A percentile compares a stretch with the other conserved stretches of the same genome.
Evolutionary conservation across 805 yeast genomes (phyloP).

Genomic region (Nakazawaea holstii): DNA sequence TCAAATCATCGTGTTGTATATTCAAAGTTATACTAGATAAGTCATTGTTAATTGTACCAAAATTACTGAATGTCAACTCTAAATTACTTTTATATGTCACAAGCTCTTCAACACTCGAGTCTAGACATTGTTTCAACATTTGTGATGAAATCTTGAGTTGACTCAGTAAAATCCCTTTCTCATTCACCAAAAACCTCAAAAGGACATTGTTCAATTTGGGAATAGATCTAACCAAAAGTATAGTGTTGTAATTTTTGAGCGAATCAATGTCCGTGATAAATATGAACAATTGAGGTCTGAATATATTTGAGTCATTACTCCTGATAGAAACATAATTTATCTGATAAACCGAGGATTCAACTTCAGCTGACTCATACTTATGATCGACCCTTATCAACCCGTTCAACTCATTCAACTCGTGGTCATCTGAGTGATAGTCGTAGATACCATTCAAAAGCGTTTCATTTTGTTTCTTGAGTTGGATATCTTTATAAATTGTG

Average conservation of each 20-base stretch:
- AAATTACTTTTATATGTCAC: conserved; percentile 14
- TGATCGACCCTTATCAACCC: neutral
- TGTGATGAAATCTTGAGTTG: conserved; percentile 1
- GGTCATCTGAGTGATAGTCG: neutral
- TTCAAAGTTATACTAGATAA: conserved; percentile 21
- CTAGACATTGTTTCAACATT: neutral
- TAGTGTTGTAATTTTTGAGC: neutral
- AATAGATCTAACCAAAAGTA: conserved; percentile 4
- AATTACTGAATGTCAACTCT: conserved; percentile 15
- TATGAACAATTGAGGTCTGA: conserved; percentile 3
- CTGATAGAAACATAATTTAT: conserved; percentile 2
- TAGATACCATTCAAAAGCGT: neutral
- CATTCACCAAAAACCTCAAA: conserved; percentile 4
- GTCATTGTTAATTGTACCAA: conserved; percentile 12
- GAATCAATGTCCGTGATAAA: conserved; percentile 1
- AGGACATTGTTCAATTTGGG: neutral
- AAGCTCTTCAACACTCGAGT: conserved; percentile 6
- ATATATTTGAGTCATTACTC: conserved; percentile 1
- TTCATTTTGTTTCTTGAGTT: conserved; percentile 1
- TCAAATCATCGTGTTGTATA: conserved; percentile 18
- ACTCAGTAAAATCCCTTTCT: conserved; percentile 1
- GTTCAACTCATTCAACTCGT: conserved; percentile 1
- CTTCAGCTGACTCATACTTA: neutral
- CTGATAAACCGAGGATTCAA: neutral
- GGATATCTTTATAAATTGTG: neutral